Evolutionary conservation across 2,329 filamentous ascomycete genomes (phyloP).

Genomic region (Botrytis sinoallii): DNA sequence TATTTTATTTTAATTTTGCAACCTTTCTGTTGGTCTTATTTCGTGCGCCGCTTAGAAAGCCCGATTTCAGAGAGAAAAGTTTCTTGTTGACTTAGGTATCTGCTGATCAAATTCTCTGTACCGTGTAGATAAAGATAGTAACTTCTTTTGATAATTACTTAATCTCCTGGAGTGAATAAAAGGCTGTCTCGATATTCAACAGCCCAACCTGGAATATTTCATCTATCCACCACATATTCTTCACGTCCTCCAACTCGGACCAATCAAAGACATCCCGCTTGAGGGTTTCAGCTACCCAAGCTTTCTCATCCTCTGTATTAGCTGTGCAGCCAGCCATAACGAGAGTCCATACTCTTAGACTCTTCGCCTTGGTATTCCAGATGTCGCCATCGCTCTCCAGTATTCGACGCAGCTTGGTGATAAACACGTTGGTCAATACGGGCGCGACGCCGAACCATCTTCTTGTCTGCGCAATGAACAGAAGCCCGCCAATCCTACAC

Average conservation of each 20-base stretch:
- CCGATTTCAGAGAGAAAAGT: fast-evolving
- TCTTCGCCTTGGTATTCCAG: background rate
- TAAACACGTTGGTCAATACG: background rate
- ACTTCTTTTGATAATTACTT: background rate
- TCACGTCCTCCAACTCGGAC: background rate
- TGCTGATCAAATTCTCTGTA: background rate
- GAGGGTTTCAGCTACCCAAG: background rate
- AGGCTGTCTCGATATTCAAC: background rate
- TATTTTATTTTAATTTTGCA: fast-evolving
- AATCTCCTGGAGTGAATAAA: background rate
- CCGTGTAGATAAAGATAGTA: background rate
- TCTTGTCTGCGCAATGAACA: background rate
- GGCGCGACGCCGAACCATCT: background rate
- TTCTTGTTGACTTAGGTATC: background rate
- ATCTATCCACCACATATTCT: constrained; percentile 6
- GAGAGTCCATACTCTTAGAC: background rate
- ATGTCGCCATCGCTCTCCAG: background rate
- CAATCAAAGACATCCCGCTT: background rate
- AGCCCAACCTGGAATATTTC: background rate
- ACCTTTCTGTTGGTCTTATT: background rate
- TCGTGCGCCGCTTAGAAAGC: background rate
- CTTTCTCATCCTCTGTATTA: background rate
- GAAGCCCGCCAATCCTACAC: background rate
- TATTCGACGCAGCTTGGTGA: background rate
- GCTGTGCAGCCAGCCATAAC: background rate